A percentile compares a stretch with the other conserved stretches of the same genome.
Conservation (phyloP, 164 flowering plant genomes). For the Stephania cephalantha region DNA sequence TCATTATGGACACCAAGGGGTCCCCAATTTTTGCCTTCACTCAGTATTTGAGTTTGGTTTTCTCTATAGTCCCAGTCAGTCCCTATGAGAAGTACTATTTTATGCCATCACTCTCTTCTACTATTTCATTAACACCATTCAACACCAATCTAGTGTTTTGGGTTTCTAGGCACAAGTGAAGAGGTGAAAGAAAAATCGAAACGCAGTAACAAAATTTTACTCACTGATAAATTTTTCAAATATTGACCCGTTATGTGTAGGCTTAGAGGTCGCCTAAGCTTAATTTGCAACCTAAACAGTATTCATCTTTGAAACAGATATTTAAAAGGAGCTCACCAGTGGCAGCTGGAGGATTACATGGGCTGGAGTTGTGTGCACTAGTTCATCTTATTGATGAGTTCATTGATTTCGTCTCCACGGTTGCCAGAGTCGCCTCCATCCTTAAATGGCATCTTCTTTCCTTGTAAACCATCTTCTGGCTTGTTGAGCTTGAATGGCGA, state of each 20-base stretch:
- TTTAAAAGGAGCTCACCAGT: not conserved
- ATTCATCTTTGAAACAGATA: not conserved
- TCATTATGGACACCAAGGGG: not conserved
- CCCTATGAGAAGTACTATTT: not conserved
- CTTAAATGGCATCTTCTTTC: conserved; percentile 41
- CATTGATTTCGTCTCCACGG: conserved; percentile 61
- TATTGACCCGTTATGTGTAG: not conserved
- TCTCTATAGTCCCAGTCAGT: not conserved
- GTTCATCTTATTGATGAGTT: conserved; percentile 64
- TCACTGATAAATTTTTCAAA: not conserved
- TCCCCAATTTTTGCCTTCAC: not conserved
- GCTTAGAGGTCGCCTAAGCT: not conserved
- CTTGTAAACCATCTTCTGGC: conserved; percentile 49
- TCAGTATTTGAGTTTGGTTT: not conserved
- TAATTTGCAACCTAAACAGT: not conserved
- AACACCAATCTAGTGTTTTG: not conserved
- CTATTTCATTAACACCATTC: not conserved
- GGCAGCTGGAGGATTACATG: not conserved
- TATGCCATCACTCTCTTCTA: not conserved
- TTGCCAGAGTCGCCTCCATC: conserved; percentile 85
- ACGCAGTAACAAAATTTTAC: not conserved
- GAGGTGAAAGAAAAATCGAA: not conserved
- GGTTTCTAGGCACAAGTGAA: not conserved
- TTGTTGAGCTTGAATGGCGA: conserved; percentile 70
- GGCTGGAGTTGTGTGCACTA: conserved; percentile 15